Conservation (phyloP, 192 early-diverging fungal species). For the Coemansia sp. region DNA sequence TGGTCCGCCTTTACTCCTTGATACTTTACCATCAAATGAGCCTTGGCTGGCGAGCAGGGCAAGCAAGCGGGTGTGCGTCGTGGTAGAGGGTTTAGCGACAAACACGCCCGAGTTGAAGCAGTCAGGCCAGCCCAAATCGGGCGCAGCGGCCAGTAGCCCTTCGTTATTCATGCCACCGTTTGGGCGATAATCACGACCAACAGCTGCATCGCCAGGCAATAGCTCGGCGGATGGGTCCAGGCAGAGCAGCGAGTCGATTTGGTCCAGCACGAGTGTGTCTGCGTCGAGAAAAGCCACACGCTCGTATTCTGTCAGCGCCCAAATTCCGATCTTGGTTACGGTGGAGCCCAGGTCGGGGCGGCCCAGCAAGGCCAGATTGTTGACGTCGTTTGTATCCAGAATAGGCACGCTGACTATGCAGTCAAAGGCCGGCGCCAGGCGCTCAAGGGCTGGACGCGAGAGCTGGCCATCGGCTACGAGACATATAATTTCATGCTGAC, state of each 20-base stretch:
- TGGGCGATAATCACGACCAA: slow-evolving; percentile 20
- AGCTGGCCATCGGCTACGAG: slow-evolving; percentile 55
- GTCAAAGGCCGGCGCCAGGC: slow-evolving; percentile 60
- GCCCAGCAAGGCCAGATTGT: slow-evolving; percentile 63
- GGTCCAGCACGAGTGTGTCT: slow-evolving; percentile 73
- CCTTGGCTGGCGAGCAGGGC: slow-evolving; percentile 42
- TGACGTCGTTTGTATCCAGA: slow-evolving; percentile 58
- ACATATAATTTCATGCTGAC: slow-evolving; percentile 62
- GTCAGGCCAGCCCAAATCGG: slow-evolving; percentile 96
- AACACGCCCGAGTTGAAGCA: slow-evolving; percentile 94
- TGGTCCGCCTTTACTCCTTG: not conserved
- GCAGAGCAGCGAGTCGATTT: slow-evolving; percentile 77
- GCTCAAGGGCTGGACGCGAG: slow-evolving; percentile 60
- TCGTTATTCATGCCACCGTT: slow-evolving; percentile 53
- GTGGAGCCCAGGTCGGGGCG: slow-evolving; percentile 86
- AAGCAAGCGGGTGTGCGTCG: slow-evolving; percentile 44
- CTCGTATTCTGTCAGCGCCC: slow-evolving; percentile 68
- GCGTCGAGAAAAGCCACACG: slow-evolving; percentile 85
- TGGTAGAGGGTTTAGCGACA: slow-evolving; percentile 54
- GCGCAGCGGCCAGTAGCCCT: slow-evolving; percentile 75
- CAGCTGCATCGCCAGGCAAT: slow-evolving; percentile 6
- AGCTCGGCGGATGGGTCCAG: not conserved
- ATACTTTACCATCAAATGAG: slow-evolving; percentile 78
- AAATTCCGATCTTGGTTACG: slow-evolving; percentile 85
- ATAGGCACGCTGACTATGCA: slow-evolving; percentile 66